phyloP scores from a whole-genome alignment of 2,329 filamentous ascomycete genomes.

The Apiospora phragmitis region DNA sequence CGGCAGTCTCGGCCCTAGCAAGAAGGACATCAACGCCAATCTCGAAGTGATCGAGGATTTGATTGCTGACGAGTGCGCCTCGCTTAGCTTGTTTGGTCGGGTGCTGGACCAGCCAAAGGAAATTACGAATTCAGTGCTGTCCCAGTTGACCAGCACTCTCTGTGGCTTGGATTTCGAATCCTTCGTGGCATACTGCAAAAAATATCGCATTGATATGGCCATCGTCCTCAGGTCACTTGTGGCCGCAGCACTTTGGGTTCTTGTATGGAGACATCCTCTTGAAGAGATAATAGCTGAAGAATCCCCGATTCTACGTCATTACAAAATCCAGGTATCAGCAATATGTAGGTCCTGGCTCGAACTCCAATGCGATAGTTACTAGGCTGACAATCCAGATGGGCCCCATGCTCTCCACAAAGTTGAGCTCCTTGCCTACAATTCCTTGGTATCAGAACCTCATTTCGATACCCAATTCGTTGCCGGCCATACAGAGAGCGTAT shows the following conservation, averaged over 20 bases:
- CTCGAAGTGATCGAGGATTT: background rate
- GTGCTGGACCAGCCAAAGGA: background rate
- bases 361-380: background rate
- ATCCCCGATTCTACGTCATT: background rate
- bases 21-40: background rate
- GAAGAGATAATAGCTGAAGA: background rate
- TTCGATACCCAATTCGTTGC: background rate
- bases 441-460: background rate
- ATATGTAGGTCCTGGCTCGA: background rate
- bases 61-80: background rate
- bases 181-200: background rate
- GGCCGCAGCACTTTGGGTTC: background rate
- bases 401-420: background rate
- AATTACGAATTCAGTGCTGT: background rate
- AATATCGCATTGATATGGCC: background rate
- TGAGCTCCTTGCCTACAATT: background rate
- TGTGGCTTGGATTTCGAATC: background rate
- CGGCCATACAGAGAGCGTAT: background rate
- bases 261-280: background rate
- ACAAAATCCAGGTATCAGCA: background rate
- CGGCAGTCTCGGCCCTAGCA: background rate
- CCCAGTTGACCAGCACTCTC: background rate
- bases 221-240: background rate
- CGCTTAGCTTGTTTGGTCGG: background rate
- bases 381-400: background rate